Conservation (phyloP, 1,284 basidiomycete genomes). For the Boletellus deceptivus region DNA sequence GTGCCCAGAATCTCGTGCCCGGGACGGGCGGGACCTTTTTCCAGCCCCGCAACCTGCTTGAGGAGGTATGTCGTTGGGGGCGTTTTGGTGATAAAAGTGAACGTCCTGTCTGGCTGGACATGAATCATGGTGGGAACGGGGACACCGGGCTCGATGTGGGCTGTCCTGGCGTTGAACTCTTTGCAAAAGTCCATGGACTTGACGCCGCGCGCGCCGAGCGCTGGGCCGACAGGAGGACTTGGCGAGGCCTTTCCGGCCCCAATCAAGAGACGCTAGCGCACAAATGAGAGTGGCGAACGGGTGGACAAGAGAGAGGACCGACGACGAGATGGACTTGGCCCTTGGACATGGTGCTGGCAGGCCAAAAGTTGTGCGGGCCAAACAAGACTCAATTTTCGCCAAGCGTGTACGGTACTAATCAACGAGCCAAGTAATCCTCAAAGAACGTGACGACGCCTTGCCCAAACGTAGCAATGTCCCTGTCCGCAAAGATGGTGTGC, state of each 20-base stretch:
- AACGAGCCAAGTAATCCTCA: constrained; percentile 29
- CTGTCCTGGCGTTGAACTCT: constrained; percentile 91
- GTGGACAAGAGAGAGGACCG: constrained; percentile 16
- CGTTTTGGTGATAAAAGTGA: constrained; percentile 90
- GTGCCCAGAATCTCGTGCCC: constrained; percentile 78
- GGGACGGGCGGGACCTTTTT: constrained; percentile 83
- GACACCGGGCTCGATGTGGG: constrained; percentile 83
- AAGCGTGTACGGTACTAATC: constrained; percentile 1
- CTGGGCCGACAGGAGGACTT: constrained; percentile 95
- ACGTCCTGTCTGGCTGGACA: constrained; percentile 93
- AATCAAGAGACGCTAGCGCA: constrained; percentile 72
- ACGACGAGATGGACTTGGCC: constrained; percentile 35
- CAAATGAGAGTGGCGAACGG: constrained; percentile 5
- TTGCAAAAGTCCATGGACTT: constrained; percentile 99
- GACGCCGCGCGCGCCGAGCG: constrained; percentile 95
- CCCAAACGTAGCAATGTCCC: constrained; percentile 43
- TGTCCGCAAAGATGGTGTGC: constrained; percentile 43
- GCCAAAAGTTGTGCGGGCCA: constrained; percentile 8
- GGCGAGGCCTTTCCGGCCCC: constrained; percentile 95
- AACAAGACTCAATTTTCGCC: constrained; percentile 21
- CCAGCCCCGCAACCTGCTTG: constrained; percentile 88
- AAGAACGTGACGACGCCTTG: constrained; percentile 41
- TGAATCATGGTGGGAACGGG: constrained; percentile 91
- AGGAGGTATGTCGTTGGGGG: constrained; percentile 92
- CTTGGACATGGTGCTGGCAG: constrained; percentile 28